Base-by-base conservation (phyloP, 2,329 filamentous ascomycete genomes). In the Cryphonectria carpinicola region DNA sequence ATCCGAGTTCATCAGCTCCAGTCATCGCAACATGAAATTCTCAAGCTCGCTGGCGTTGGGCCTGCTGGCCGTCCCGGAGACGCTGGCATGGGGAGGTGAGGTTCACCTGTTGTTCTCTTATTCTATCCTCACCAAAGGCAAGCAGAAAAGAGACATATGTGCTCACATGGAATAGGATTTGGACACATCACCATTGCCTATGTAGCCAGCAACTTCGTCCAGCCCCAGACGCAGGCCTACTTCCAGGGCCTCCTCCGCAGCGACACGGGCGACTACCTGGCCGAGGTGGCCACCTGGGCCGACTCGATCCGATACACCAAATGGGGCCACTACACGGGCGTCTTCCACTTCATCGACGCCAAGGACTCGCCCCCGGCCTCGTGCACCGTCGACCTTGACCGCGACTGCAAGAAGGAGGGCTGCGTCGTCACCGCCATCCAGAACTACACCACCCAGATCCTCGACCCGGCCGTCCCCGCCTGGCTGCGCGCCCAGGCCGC, bases 341-440 rank as follows among this genome's bases (percentile, higher is more conserved):
- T 85, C 46, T 90, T 90, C 79, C 90, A 92, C 83, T 92, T 89
- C 81, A 92, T 92, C 80, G 90, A 92, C 78, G 89, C 89, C 71
- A 85, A 90, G 75, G 90, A 92, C 79, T 79, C 81, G 74, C 90
- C 90, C 69, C 89, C 89, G 0, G 76, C 76, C 22, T 81, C 79
- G 62, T 92, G 90, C 81, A 83, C 83, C 71, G 85, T 92, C 73
- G 84, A 88, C 75, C 85, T 85, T 70, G 80, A 83, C 35, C 86
- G 90, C 68, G 90, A 92, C 80, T 92, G 89, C 81, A 87, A 89
- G 73, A 82, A 79, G 13, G 81, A 80, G 14, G 89, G 89, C n/a
- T 92, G 90, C 80, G 83, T 92, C 62, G 84, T 92, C 69, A 87
- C 81, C 71, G 87, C 88, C 5, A 81, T 90, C 67, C 82, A 84